Evolutionary conservation across 2,329 filamentous ascomycete genomes (phyloP).

Genomic region (Ceratocystis lukuohia): DNA sequence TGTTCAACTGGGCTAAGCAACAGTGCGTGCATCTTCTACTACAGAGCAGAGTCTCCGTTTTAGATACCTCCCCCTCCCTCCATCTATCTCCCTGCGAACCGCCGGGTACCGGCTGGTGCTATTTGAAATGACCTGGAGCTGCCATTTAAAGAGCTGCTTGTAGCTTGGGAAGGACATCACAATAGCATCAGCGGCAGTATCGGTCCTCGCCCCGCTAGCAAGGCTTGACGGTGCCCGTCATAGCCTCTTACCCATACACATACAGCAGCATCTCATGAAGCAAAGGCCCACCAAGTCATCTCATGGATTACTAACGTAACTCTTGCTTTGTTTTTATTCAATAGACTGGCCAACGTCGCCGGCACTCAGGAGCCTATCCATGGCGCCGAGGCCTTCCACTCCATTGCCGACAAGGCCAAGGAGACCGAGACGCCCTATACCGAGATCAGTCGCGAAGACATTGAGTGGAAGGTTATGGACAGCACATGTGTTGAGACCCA

Average conservation of each 20-base stretch:
- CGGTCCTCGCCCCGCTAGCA: neutral
- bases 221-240: neutral
- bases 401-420: constrained; percentile 69
- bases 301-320: constrained; percentile 6
- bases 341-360: constrained; percentile 62
- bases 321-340: constrained; percentile 9
- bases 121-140: constrained; percentile 9
- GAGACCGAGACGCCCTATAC: constrained; percentile 64
- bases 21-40: constrained; percentile 43
- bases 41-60: constrained; percentile 9
- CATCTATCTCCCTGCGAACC: constrained; percentile 21
- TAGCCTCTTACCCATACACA: neutral
- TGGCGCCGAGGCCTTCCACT: constrained; percentile 72
- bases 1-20: constrained; percentile 93
- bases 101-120: constrained; percentile 19
- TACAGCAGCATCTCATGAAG: neutral
- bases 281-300: neutral
- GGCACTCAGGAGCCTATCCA: constrained; percentile 96
- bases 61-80: constrained; percentile 14
- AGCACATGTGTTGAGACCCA: constrained; percentile 89
- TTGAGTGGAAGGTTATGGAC: constrained; percentile 71
- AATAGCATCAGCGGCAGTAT: neutral
- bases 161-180: neutral
- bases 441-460: constrained; percentile 60
- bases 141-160: neutral